Evolutionary conservation across 352 stramenopile genomes (phyloP).

Genomic region (Globisporangium sylvaticum): DNA sequence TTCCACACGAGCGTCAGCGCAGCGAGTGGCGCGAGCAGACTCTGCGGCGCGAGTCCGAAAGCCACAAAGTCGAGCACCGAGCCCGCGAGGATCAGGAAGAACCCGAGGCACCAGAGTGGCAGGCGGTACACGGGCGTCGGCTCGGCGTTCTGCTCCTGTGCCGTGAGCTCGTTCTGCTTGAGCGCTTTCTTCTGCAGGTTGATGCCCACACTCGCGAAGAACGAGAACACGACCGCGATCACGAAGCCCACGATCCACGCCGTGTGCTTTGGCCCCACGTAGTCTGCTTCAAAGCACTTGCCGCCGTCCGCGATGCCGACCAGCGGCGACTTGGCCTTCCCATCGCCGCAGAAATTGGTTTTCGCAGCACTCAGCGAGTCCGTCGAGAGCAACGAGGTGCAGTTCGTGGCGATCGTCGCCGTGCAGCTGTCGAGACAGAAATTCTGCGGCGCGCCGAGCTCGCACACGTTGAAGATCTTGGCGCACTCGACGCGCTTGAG

Average conservation of each 20-base stretch:
- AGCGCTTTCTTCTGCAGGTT: slow-evolving; percentile 85
- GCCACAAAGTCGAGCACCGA: slow-evolving; percentile 90
- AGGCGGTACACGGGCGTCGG: slow-evolving; percentile 64
- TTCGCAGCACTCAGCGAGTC: slow-evolving; percentile 12
- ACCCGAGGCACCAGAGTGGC: slow-evolving; percentile 82
- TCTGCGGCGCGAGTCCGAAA: slow-evolving; percentile 88
- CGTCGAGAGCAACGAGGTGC: slow-evolving; percentile 20
- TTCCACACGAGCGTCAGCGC: slow-evolving; percentile 92
- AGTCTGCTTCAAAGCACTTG: slow-evolving; percentile 70
- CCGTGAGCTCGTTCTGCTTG: slow-evolving; percentile 74
- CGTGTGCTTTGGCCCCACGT: slow-evolving; percentile 57
- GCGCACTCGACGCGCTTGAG: slow-evolving; percentile 50
- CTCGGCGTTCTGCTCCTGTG: slow-evolving; percentile 41
- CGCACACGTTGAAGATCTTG: slow-evolving; percentile 65
- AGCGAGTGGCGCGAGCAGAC: slow-evolving; percentile 79
- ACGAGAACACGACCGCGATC: slow-evolving; percentile 82
- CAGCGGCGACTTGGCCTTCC: background rate
- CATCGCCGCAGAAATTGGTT: slow-evolving; percentile 29
- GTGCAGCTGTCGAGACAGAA: slow-evolving; percentile 53
- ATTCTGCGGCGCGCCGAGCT: slow-evolving; percentile 54
- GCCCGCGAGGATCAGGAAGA: slow-evolving; percentile 74
- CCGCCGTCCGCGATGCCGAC: slow-evolving; percentile 35
- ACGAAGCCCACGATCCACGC: slow-evolving; percentile 76
- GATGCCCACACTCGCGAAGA: slow-evolving; percentile 78
- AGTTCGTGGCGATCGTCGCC: slow-evolving; percentile 36